These are phyloP conservation scores for Calonectria hongkongensis DNA, from an alignment of 2,329 filamentous ascomycete genomes.

Conservation along the genomic window DNA sequence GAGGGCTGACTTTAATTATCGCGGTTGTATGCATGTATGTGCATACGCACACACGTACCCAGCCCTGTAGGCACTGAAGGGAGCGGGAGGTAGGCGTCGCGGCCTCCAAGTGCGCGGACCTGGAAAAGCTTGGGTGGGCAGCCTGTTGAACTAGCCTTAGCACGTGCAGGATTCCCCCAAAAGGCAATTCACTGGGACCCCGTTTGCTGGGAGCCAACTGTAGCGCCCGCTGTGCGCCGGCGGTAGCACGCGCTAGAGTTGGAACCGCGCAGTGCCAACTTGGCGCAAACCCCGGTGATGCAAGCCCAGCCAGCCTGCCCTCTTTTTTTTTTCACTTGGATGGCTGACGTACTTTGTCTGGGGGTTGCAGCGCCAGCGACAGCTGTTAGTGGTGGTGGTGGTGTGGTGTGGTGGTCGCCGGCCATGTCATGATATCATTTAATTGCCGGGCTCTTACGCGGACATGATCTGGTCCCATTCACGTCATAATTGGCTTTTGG, in stretches of 20 bases:
- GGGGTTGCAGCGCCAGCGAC: too few species aligned
- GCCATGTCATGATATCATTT: neutral
- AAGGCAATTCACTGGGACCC: conserved; percentile 13
- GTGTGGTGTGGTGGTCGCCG: too few species aligned
- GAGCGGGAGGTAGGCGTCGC: too few species aligned
- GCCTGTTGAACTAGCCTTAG: neutral
- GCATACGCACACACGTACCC: neutral
- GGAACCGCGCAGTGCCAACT: neutral
- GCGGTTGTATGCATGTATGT: neutral
- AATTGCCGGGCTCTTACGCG: neutral
- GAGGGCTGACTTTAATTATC: neutral
- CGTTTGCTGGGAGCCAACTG: neutral
- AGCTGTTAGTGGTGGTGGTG: too few species aligned
- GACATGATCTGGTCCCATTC: neutral
- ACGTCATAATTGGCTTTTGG: neutral
- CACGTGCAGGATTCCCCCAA: conserved; percentile 31
- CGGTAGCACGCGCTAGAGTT: neutral
- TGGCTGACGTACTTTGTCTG: too few species aligned
- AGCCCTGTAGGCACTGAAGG: conserved; percentile 6
- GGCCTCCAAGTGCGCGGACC: conserved; percentile 17
- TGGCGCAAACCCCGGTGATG: neutral
- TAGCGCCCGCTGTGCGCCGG: neutral
- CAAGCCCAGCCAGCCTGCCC: too few species aligned
- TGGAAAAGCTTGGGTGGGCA: conserved; percentile 20
- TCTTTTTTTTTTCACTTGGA: too few species aligned